Evolutionary conservation across 2,329 filamentous ascomycete species (phyloP).

Genomic region (Orbilia javanica): DNA sequence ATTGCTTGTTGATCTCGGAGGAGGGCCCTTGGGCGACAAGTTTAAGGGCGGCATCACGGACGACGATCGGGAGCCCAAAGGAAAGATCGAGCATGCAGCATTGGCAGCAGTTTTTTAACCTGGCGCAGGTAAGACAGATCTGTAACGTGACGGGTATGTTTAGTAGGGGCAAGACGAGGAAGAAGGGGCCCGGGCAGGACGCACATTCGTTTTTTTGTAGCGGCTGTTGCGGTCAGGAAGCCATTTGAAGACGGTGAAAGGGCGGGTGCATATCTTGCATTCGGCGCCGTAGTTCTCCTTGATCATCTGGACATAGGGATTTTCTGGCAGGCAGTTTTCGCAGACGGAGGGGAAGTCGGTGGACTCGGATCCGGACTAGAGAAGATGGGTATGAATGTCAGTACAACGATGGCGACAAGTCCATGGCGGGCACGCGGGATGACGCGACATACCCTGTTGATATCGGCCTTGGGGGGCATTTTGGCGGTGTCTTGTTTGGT

Average conservation of each 20-base stretch:
- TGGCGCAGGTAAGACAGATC: slow-evolving; percentile 88
- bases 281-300: slow-evolving; percentile 86
- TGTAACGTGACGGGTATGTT: slow-evolving; percentile 1
- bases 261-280: slow-evolving; percentile 81
- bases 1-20: slow-evolving; percentile 94
- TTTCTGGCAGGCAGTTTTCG: slow-evolving; percentile 93
- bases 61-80: slow-evolving; percentile 93
- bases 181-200: not conserved
- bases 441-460: slow-evolving; percentile 58
- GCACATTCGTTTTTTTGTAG: slow-evolving; percentile 85
- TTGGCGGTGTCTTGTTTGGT: not conserved
- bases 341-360: slow-evolving; percentile 89
- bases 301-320: slow-evolving; percentile 98
- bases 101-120: slow-evolving; percentile 98
- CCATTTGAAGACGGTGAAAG: slow-evolving; percentile 96
- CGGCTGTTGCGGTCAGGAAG: slow-evolving; percentile 90
- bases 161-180: not conserved
- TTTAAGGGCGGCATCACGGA: slow-evolving; percentile 95
- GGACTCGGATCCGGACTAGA: slow-evolving; percentile 90
- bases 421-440: slow-evolving; percentile 73
- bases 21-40: slow-evolving; percentile 95
- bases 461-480: slow-evolving; percentile 61
- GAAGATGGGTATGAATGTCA: not conserved
- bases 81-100: slow-evolving; percentile 98
- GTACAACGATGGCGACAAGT: slow-evolving; percentile 92